phyloP scores from a whole-genome alignment of 202 grass and related monocot species.

The Zizania palustris region DNA sequence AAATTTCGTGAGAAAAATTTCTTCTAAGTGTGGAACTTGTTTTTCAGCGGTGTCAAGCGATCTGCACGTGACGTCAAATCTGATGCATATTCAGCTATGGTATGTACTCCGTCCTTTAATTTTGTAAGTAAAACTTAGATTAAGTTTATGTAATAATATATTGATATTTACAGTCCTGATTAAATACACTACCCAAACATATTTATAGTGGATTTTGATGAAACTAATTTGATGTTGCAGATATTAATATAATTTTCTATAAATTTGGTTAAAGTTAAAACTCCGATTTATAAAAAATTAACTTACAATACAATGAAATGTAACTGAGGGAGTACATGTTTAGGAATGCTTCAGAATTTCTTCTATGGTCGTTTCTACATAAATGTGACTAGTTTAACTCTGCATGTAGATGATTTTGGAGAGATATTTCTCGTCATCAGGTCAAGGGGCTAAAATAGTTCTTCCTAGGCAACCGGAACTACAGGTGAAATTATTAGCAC shows the following conservation, averaged over 20 bases:
- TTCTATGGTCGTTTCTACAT: not conserved
- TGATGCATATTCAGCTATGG: conserved; percentile 82
- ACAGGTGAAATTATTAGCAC: conserved; percentile 50
- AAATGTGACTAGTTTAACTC: conserved; percentile 17
- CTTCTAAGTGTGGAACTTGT: not conserved
- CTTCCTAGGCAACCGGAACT: conserved; percentile 73
- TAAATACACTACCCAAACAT: too few relatives aligned
- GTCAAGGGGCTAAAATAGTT: conserved; percentile 67
- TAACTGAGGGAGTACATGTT: too few relatives aligned
- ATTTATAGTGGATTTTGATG: too few relatives aligned
- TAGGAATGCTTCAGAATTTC: conserved; percentile 1
- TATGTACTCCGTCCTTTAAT: conserved; percentile 16
- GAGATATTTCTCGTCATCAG: conserved; percentile 73
- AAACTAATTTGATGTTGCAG: too few relatives aligned
- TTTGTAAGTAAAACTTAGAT: too few relatives aligned
- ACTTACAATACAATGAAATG: too few relatives aligned
- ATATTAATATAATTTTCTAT: too few relatives aligned
- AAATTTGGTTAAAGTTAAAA: too few relatives aligned
- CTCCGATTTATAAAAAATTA: too few relatives aligned
- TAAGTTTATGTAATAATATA: too few relatives aligned
- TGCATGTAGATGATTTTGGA: conserved; percentile 72
- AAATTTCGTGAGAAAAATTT: not conserved
- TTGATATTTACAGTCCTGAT: too few relatives aligned
- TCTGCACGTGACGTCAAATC: conserved; percentile 62
- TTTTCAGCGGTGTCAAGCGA: conserved; percentile 43